phyloP scores from a whole-genome alignment of 768 basidiomycete genomes.

The Pisolithus sp. region DNA sequence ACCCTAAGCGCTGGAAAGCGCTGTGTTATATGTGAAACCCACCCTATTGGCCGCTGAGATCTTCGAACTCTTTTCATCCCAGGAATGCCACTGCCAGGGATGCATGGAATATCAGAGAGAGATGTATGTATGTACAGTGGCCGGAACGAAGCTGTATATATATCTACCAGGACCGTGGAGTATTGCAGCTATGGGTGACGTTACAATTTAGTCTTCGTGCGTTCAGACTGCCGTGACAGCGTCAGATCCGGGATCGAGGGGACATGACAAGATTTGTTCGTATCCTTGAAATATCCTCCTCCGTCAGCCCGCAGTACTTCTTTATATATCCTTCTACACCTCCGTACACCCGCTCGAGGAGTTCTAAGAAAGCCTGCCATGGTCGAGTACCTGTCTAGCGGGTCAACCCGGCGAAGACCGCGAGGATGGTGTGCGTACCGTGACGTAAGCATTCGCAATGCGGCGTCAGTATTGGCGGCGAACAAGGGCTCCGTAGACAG shows the following conservation, averaged over 20 bases:
- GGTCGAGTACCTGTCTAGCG: constrained; percentile 52
- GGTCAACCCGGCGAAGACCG: not conserved
- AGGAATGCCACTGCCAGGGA: not conserved
- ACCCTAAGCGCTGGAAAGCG: too few species aligned
- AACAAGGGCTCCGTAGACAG: constrained; percentile 68
- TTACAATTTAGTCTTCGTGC: not conserved
- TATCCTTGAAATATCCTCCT: constrained; percentile 57
- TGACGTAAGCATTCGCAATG: constrained; percentile 79
- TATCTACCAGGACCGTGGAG: too few species aligned
- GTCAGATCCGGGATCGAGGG: constrained; percentile 26
- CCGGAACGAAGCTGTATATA: not conserved
- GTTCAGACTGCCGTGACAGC: not conserved
- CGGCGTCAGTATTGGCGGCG: constrained; percentile 65
- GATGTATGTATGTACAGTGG: not conserved
- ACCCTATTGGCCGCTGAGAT: too few species aligned
- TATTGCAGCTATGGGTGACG: not conserved
- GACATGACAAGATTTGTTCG: constrained; percentile 48
- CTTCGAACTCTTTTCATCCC: too few species aligned
- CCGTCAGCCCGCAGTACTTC: constrained; percentile 48
- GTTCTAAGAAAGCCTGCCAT: constrained; percentile 66
- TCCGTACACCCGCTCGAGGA: constrained; percentile 59
- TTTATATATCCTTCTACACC: constrained; percentile 62
- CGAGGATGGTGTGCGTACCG: constrained; percentile 39
- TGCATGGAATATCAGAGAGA: not conserved
- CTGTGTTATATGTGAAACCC: too few species aligned